Evolutionary conservation across 2,329 filamentous ascomycete species (phyloP).

Genomic region (Aspergillus ibericus): DNA sequence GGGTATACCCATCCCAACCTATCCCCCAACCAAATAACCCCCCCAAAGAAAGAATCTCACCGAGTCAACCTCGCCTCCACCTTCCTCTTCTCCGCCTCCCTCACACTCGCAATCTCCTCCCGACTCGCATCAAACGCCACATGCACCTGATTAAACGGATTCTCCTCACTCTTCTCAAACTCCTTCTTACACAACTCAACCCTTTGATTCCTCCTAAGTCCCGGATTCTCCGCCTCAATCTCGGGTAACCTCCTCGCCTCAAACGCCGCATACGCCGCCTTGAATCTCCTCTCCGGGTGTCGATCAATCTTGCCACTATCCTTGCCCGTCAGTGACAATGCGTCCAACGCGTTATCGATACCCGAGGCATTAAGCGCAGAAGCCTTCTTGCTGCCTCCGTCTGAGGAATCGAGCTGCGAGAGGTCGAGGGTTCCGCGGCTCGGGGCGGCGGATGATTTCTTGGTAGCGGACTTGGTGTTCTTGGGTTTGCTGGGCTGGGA

Average conservation of each 20-base stretch:
- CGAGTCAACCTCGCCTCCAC: constrained; percentile 66
- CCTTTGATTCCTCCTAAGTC: constrained; percentile 78
- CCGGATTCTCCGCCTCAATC: constrained; percentile 80
- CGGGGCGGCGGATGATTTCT: constrained; percentile 46
- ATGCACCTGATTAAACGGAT: constrained; percentile 86
- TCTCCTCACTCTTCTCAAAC: constrained; percentile 91
- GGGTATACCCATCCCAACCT: not conserved
- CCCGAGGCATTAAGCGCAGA: constrained; percentile 73
- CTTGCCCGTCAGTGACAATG: constrained; percentile 65
- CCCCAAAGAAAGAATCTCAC: not conserved
- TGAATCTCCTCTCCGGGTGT: constrained; percentile 84
- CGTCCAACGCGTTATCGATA: constrained; percentile 92
- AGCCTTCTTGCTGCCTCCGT: constrained; percentile 50
- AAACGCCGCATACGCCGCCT: constrained; percentile 79
- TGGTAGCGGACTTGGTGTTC: constrained; percentile 51
- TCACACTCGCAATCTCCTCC: constrained; percentile 71
- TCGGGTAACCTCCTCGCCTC: constrained; percentile 79
- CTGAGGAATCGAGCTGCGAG: constrained; percentile 65
- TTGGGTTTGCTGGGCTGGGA: constrained; percentile 62
- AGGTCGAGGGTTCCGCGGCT: constrained; percentile 58
- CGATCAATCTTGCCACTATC: constrained; percentile 72
- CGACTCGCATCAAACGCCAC: constrained; percentile 74
- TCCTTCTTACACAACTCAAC: constrained; percentile 83
- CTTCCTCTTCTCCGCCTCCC: constrained; percentile 67
- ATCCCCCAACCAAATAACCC: not conserved